Base-by-base conservation (phyloP, 257 asterid species). In the Lycium ferocissimum region DNA sequence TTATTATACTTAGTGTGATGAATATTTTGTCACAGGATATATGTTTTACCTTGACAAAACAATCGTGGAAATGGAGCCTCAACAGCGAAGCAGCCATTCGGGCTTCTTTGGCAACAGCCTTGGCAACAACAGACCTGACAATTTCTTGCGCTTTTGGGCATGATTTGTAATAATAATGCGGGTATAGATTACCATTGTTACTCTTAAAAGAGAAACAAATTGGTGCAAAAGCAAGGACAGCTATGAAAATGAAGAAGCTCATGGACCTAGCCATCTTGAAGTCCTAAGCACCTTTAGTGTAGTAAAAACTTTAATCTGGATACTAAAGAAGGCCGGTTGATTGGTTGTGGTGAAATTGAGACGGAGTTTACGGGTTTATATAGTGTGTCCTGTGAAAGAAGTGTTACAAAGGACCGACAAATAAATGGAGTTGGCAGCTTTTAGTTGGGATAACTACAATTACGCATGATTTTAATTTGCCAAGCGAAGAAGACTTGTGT, bases 71-170 rank as follows among this genome's bases (percentile, higher is more conserved):
- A 85, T 94, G 98, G 71, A 96, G 98, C 90, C 98, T 89, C 54
- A 94, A 61, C 79, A 96, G 93, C 8, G 99, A 94, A 83, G 99
- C 99, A 79, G 98, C 99, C 97, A 96, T 94, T 56, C 99, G 94
- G 18, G 97, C 90, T 80, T 96, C 98, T 87, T 54, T 90, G 14
- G 94, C 92, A 13, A 96, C 97, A 5, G 97, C 98, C 84, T 93
- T 92, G 0, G 97, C 93, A 62, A 96, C 96, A 53, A 94, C 71
- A 18, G 96, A 91, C 83, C 85, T 88, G 0, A 96, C 93, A 22
- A 96, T 93, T 43, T 92, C 87, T 65, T 43, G 92, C 1, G 98
- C 98, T 69, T 72, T 85, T 1, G 98, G 99, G 89, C 98, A 96
- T 1, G 97, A 88, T 2, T 89, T 89, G 69, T 93, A 91, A 66